Conservation (phyloP, 78 protist species). For the Dictyostelium citrinum region DNA sequence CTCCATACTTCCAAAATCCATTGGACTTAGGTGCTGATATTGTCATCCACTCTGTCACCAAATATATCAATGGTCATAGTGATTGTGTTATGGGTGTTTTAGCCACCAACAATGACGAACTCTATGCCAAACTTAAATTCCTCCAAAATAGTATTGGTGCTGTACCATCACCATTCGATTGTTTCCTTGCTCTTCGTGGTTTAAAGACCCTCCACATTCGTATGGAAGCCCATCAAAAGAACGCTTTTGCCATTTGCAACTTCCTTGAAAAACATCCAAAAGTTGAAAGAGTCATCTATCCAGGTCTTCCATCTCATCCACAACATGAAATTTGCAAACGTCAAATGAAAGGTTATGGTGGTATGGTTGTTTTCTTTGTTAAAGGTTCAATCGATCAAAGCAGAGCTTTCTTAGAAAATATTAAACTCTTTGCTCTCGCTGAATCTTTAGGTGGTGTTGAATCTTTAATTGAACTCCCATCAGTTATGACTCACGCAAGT, state of each 20-base stretch:
- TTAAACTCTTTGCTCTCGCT: conserved; percentile 84
- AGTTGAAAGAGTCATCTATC: conserved; percentile 91
- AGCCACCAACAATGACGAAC: conserved; percentile 47
- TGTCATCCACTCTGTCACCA: conserved; percentile 94
- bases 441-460: conserved; percentile 91
- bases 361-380: conserved; percentile 83
- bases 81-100: conserved; percentile 92
- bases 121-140: conserved; percentile 69
- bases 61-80: conserved; percentile 95
- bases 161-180: conserved; percentile 92
- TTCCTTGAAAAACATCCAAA: conserved; percentile 68
- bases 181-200: conserved; percentile 91
- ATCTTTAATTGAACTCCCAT: conserved; percentile 31
- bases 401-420: conserved; percentile 63
- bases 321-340: conserved; percentile 83
- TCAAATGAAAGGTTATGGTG: conserved; percentile 83
- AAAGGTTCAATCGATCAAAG: conserved; percentile 77
- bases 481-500: conserved; percentile 90
- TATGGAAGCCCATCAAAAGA: conserved; percentile 85
- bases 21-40: conserved; percentile 95
- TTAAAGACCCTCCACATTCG: conserved; percentile 90
- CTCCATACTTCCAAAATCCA: conserved; percentile 93
- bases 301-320: conserved; percentile 91
- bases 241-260: conserved; percentile 83
- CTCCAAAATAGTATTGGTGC: conserved; percentile 89